Conservation (phyloP, 2,329 filamentous ascomycete genomes). For the Colletotrichum sp. region DNA sequence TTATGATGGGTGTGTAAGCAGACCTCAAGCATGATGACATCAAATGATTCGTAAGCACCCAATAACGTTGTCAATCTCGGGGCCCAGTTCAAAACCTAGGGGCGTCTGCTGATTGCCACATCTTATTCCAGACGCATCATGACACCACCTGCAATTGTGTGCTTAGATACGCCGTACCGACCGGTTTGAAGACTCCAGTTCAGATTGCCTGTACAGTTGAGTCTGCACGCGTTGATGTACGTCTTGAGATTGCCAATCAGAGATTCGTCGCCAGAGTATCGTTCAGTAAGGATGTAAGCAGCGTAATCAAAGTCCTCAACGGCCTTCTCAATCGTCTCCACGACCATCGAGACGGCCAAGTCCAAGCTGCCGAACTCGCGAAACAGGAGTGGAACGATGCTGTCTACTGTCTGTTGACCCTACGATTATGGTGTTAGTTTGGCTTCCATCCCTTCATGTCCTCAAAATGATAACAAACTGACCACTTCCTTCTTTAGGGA, state of each 20-base stretch:
- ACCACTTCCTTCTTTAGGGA: not conserved
- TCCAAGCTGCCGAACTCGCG: not conserved
- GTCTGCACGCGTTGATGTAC: not conserved
- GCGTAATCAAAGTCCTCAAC: not conserved
- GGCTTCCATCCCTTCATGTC: not conserved
- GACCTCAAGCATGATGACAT: not conserved
- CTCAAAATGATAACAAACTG: not conserved
- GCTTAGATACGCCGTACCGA: not conserved
- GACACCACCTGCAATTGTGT: not conserved
- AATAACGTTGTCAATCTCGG: not conserved
- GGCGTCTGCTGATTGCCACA: not conserved
- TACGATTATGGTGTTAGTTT: not conserved
- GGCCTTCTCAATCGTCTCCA: not conserved
- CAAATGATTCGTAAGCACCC: not conserved
- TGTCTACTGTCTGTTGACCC: not conserved
- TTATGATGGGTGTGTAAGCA: not conserved
- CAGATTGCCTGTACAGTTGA: not conserved
- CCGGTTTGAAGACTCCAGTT: not conserved
- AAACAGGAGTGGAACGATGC: not conserved
- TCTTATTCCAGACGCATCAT: not conserved
- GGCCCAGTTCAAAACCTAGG: not conserved
- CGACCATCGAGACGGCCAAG: not conserved
- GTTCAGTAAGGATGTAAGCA: not conserved
- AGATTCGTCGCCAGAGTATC: not conserved
- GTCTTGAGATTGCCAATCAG: not conserved